phyloP scores from a whole-genome alignment of 257 asterid genomes.

The Ballota nigra region DNA sequence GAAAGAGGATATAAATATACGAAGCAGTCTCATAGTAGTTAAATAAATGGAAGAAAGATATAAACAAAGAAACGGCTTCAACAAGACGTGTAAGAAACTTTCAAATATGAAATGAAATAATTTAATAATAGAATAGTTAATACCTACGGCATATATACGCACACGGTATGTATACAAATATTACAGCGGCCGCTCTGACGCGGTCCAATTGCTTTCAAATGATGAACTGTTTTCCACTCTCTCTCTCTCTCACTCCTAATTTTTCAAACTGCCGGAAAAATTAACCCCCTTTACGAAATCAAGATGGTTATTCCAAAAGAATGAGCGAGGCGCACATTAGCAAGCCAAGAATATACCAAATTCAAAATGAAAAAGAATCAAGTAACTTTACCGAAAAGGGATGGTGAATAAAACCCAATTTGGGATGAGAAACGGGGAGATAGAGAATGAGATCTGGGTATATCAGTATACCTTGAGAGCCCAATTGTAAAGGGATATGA shows the following conservation, averaged over 20 bases:
- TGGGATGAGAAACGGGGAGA: background rate
- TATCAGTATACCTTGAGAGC: conserved; percentile 17
- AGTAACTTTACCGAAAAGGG: background rate
- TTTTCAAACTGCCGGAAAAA: background rate
- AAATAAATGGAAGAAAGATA: conserved; percentile 15
- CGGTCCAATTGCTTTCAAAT: conserved; percentile 10
- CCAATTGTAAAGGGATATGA: background rate
- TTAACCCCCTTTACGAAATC: background rate
- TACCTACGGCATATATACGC: conserved; percentile 10
- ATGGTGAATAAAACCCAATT: background rate
- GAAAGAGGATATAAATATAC: conserved; percentile 15
- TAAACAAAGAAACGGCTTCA: conserved; percentile 40
- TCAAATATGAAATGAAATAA: conserved; percentile 29
- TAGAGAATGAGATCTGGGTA: conserved; percentile 26
- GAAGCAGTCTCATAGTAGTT: conserved; percentile 15
- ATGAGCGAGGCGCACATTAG: background rate
- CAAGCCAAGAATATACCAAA: background rate
- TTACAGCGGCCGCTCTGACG: conserved; percentile 13
- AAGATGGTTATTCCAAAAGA: background rate
- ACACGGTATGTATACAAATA: conserved; percentile 28
- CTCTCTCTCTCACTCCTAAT: background rate
- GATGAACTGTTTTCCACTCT: background rate
- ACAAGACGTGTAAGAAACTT: conserved; percentile 66
- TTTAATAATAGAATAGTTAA: background rate
- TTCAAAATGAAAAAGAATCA: background rate